phyloP scores from a whole-genome alignment of 2,329 filamentous ascomycete species.

The Botrytis fragariae region DNA sequence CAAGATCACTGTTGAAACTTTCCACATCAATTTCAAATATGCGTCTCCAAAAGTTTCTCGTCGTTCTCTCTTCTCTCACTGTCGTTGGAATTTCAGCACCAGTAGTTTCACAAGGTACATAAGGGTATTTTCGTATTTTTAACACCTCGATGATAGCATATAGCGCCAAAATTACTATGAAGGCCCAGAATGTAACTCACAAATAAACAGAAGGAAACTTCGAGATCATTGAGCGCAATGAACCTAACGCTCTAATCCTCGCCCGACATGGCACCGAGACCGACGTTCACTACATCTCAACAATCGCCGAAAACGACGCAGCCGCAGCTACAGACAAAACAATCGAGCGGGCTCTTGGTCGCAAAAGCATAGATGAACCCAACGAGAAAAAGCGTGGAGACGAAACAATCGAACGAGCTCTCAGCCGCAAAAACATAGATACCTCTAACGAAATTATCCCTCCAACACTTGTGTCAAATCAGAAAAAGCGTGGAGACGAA shows the following conservation, averaged over 20 bases:
- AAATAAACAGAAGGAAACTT: background rate
- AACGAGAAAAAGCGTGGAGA: background rate
- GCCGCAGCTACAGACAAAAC: background rate
- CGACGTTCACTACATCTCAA: background rate
- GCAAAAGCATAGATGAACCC: background rate
- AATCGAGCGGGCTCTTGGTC: background rate
- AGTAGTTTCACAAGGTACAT: background rate
- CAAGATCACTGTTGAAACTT: background rate
- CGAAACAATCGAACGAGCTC: background rate
- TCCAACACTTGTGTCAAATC: fast-evolving
- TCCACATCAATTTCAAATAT: background rate
- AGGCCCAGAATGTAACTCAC: background rate
- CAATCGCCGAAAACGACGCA: background rate
- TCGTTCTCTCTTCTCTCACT: background rate
- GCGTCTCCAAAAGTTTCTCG: background rate
- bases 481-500: background rate
- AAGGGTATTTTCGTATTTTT: background rate
- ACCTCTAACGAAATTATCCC: background rate
- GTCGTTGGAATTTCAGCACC: background rate
- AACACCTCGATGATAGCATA: background rate
- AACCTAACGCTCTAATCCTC: background rate
- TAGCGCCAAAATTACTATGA: too few relatives aligned
- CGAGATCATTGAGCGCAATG: background rate
- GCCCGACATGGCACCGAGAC: background rate
- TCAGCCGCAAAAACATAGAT: background rate